Evolutionary conservation across 2,329 filamentous ascomycete genomes (phyloP), one percentile per base, ranked within the genome.

Genomic region (Hypoxylon rubiginosum): DNA sequence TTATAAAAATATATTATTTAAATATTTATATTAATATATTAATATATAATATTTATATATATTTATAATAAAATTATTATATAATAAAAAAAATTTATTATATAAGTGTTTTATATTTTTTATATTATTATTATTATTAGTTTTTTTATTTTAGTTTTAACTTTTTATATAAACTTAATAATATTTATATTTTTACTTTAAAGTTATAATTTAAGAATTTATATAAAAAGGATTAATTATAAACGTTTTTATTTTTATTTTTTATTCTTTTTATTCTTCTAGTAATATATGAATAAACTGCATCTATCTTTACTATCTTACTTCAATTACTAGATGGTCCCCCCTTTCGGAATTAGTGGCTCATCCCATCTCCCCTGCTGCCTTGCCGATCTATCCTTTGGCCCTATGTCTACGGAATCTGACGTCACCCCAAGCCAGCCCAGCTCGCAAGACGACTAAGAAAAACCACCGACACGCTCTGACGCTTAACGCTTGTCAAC

Each of bases 391-490:
- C n/a, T 43, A 19, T 19, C 39, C 57, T 46, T 46, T 55, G 19
- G 30, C n/a, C n/a, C n/a, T 26, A 21, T 49, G 13, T 21, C 28
- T 17, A 30, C 10, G 19, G 39, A 28, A 32, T 62, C 63, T 69
- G 63, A 69, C 66, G 66, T 69, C 66, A 69, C 59, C n/a, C n/a
- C n/a, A n/a, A n/a, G n/a, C n/a, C n/a, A n/a, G n/a, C 17, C 21
- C 24, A 19, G 30, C 56, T 19, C 39, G 54, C 45, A 26, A 43
- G 39, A 36, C 21, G 13, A 60, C 21, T 51, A 53, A 58, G 43
- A 45, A 56, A 24, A 63, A 39, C 21, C 26, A 45, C 32, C 36
- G 17, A 48, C n/a, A n/a, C n/a, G n/a, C n/a, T n/a, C n/a, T n/a
- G n/a, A 63, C 5, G 24, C 30, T 39, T 53, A 34, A n/a, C n/a